A percentile compares a stretch with the other conserved stretches of the same genome.
These are phyloP conservation scores for Nicotiana undulata DNA, from an alignment of 257 asterid genomes.

Conservation along the genomic window DNA sequence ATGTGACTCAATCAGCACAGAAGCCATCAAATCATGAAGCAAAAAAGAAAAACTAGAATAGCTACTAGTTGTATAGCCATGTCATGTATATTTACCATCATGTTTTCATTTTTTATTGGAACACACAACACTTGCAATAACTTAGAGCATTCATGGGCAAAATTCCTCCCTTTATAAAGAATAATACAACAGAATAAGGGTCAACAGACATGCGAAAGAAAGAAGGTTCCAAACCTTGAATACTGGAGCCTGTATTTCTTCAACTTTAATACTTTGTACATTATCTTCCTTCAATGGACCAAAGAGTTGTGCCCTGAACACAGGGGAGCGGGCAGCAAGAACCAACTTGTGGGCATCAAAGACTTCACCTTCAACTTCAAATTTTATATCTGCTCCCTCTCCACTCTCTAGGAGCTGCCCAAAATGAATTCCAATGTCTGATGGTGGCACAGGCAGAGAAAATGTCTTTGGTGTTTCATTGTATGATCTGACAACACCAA, in stretches of 20 bases:
- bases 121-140: background rate
- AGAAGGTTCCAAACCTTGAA: slow-evolving; percentile 5
- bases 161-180: background rate
- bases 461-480: slow-evolving; percentile 14
- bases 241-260: slow-evolving; percentile 13
- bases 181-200: background rate
- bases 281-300: slow-evolving; percentile 18
- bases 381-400: slow-evolving; percentile 15
- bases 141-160: background rate
- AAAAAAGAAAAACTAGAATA: background rate
- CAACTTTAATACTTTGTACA: slow-evolving; percentile 13
- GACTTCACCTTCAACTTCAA: slow-evolving; percentile 16
- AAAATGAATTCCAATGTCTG: slow-evolving; percentile 16
- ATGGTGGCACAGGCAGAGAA: slow-evolving; percentile 6
- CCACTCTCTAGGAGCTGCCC: slow-evolving; percentile 18
- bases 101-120: background rate
- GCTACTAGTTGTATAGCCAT: background rate
- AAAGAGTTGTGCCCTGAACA: slow-evolving; percentile 20
- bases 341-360: slow-evolving; percentile 20
- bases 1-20: background rate
- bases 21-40: background rate
- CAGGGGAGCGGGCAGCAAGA: slow-evolving; percentile 24
- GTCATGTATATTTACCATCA: background rate
- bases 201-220: slow-evolving; percentile 1
- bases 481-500: slow-evolving; percentile 19